These are phyloP conservation scores for Coemansia sp. DNA, from an alignment of 192 early-diverging fungal genomes.

Conservation along the genomic window DNA sequence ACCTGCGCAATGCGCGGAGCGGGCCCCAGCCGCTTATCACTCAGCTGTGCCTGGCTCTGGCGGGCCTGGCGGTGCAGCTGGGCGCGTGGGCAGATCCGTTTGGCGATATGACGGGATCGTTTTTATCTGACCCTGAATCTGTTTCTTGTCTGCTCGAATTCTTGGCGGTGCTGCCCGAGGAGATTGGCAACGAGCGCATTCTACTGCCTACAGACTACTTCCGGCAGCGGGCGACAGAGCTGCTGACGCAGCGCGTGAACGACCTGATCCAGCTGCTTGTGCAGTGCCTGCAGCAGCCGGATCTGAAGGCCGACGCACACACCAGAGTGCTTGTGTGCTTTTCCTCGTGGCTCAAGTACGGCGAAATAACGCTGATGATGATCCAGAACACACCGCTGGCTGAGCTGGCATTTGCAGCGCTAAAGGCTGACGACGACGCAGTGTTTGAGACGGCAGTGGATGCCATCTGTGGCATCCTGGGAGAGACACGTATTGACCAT, in stretches of 20 bases:
- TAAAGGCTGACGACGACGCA: conserved; percentile 56
- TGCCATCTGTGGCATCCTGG: conserved; percentile 76
- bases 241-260: conserved; percentile 64
- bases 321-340: conserved; percentile 69
- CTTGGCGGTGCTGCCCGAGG: conserved; percentile 83
- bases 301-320: conserved; percentile 58
- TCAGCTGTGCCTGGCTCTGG: conserved; percentile 81
- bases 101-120: conserved; percentile 65
- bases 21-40: conserved; percentile 66
- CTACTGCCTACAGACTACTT: conserved; percentile 62
- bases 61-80: conserved; percentile 79
- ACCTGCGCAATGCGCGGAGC: conserved; percentile 57
- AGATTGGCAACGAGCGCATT: conserved; percentile 68
- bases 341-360: conserved; percentile 78
- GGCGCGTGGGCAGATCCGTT: conserved; percentile 80
- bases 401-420: conserved; percentile 67
- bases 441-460: conserved; percentile 86
- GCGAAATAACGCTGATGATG: conserved; percentile 67
- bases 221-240: conserved; percentile 52
- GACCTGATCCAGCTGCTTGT: conserved; percentile 72
- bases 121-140: conserved; percentile 61
- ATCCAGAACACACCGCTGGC: conserved; percentile 66
- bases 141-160: conserved; percentile 74
- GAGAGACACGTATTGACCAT: conserved; percentile 56
- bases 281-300: conserved; percentile 63